These are phyloP conservation scores for Suillus subalutaceus DNA, from an alignment of 768 basidiomycete species.

Conservation along the genomic window DNA sequence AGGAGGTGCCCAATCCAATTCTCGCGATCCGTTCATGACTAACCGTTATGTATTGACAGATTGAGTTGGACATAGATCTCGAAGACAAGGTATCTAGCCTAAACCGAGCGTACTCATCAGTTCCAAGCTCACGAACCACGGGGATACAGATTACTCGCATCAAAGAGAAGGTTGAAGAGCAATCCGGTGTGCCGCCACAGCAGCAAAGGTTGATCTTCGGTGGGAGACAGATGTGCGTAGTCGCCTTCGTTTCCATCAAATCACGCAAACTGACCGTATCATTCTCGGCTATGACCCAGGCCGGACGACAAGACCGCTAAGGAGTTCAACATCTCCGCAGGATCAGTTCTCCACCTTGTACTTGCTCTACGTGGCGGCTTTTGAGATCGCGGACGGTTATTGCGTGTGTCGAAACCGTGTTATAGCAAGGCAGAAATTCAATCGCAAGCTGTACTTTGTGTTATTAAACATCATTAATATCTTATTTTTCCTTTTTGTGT, in stretches of 20 bases:
- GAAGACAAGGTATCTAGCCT: slow-evolving; percentile 69
- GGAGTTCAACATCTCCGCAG: slow-evolving; percentile 82
- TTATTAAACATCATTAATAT: slow-evolving; percentile 20
- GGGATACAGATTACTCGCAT: slow-evolving; percentile 77
- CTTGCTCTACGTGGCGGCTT: slow-evolving; percentile 91
- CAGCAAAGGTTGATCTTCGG: slow-evolving; percentile 94
- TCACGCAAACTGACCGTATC: background rate
- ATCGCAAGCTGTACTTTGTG: slow-evolving; percentile 13
- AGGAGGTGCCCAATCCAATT: slow-evolving; percentile 67
- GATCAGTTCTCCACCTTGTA: slow-evolving; percentile 90
- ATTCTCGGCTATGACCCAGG: slow-evolving; percentile 45
- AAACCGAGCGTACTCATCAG: background rate
- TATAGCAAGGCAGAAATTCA: slow-evolving; percentile 11
- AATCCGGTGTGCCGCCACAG: slow-evolving; percentile 94
- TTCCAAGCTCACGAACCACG: slow-evolving; percentile 8
- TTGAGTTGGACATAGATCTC: slow-evolving; percentile 94
- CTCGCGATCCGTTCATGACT: slow-evolving; percentile 14
- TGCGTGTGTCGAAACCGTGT: background rate
- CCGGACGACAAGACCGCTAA: slow-evolving; percentile 88
- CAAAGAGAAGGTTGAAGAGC: slow-evolving; percentile 98
- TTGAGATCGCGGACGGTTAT: slow-evolving; percentile 33
- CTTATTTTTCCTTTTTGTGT: slow-evolving; percentile 4
- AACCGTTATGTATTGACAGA: slow-evolving; percentile 44
- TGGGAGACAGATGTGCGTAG: slow-evolving; percentile 88
- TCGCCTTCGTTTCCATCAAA: background rate